phyloP scores from a whole-genome alignment of 139 green algal species.

The Volvox africanus region DNA sequence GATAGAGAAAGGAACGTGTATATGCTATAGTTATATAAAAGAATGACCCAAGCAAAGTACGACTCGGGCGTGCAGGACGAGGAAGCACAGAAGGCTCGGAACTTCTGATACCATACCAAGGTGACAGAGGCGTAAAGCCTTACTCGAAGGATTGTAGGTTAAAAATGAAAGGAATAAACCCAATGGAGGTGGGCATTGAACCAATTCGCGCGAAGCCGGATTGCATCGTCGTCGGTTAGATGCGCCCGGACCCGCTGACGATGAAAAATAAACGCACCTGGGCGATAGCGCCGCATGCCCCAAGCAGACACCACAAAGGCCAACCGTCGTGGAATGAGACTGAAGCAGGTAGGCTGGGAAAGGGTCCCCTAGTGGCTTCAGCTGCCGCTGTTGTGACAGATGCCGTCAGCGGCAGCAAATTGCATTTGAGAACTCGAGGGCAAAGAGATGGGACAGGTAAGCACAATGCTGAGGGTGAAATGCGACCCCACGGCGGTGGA shows the following conservation, averaged over 20 bases:
- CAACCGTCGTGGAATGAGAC: not conserved
- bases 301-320: constrained; percentile 27
- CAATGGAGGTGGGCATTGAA: not conserved
- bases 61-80: too few relatives aligned
- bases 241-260: too few relatives aligned
- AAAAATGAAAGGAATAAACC: not conserved
- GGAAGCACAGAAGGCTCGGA: too few relatives aligned
- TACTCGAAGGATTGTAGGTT: not conserved
- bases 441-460: not conserved
- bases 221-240: not conserved
- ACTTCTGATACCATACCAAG: not conserved
- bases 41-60: not conserved
- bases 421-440: not conserved
- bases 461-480: not conserved
- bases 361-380: not conserved
- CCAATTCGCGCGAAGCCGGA: not conserved
- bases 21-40: not conserved
- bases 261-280: not conserved
- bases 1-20: not conserved
- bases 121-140: not conserved
- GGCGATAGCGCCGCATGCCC: not conserved
- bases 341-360: too few relatives aligned
- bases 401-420: not conserved
- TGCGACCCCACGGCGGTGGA: not conserved
- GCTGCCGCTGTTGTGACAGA: not conserved